Base-by-base conservation (phyloP, 1,139 yeast genomes). In the Dujonia santamariae region DNA sequence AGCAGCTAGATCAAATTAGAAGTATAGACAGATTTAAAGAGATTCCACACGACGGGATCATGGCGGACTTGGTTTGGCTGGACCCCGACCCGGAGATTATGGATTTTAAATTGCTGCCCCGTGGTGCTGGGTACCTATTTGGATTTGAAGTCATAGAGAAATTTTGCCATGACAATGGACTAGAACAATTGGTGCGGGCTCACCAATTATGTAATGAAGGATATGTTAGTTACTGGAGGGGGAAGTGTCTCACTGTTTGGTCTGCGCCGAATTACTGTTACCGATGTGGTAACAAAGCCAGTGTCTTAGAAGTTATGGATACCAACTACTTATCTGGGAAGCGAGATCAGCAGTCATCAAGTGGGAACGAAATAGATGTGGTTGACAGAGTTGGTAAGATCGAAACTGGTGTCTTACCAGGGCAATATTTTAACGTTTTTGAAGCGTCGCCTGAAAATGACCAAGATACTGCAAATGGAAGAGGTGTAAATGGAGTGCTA, bases 1-100 rank as follows among this genome's bases (percentile, higher is more conserved):
- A 90, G 52, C 85, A 95, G 19, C 72, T 92, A 26, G 97, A 92
- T 54, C 97, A 94, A 49, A 86, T 92, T 39, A 71, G 85, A 45
- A 81, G 94, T 18, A 79, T 94, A 18, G 97, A 94, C 54, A 59
- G 99, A 43, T 90, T 88, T 58, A 77, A 79, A 45, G 98, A 94
- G 54, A 88, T 92, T 19, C 98, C 99, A 1, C 98, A 94, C 50
- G 98, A 92, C 55, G 98, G 98, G 0, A 95, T 96, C 20, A 94
- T 92, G 97, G 97, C 98, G 1, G 99, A 92, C 57, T 66, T 92
- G 38, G 97, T 92, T 13, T 92, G 99, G 99, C 84, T 95, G 9
- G 99, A 92, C 51, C 98, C 99, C 0, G 98, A 94, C 54, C 88
- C 86, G 24, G 85, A 82, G 40, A 74, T 84, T 37, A 67, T 80